A percentile compares a stretch with the other conserved stretches of the same genome.
Evolutionary conservation across 257 asterid genomes (phyloP).

Genomic region (Solanum megistacrolobum): DNA sequence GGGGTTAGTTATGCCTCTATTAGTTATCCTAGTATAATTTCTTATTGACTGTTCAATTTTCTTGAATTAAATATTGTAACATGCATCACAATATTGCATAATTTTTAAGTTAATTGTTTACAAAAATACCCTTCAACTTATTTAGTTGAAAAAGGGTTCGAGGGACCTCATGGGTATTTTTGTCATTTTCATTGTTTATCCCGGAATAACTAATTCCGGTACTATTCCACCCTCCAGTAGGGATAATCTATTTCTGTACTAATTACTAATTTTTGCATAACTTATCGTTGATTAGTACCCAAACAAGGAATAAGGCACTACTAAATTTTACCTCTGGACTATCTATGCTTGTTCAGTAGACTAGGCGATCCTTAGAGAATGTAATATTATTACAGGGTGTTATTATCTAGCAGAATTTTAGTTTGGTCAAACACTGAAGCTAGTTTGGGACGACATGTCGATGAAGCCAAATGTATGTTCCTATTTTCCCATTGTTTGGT

Average conservation of each 20-base stretch:
- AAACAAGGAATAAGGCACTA: not conserved
- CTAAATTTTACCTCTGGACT: not conserved
- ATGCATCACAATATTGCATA: not conserved
- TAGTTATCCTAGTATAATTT: not conserved
- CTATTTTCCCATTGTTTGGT: not conserved
- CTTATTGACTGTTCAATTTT: not conserved
- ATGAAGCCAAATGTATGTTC: not conserved
- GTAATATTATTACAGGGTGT: not conserved
- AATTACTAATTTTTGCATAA: not conserved
- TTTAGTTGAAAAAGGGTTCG: not conserved
- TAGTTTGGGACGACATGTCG: not conserved
- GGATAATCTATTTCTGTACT: not conserved
- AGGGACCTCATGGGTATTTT: not conserved
- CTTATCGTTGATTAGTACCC: not conserved
- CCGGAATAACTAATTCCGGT: not conserved
- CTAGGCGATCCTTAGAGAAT: not conserved
- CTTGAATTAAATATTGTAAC: not conserved
- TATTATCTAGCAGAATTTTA: not conserved
- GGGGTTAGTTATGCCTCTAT: not conserved
- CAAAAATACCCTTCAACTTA: not conserved
- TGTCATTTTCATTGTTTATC: not conserved
- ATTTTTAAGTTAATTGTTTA: not conserved
- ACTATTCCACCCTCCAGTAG: not conserved
- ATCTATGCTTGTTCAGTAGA: not conserved
- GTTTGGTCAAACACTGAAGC: not conserved